A percentile compares a stretch with the other conserved stretches of the same genome.
These are phyloP conservation scores for Arthromyces matolae DNA, from an alignment of 768 basidiomycete genomes.

Conservation along the genomic window DNA sequence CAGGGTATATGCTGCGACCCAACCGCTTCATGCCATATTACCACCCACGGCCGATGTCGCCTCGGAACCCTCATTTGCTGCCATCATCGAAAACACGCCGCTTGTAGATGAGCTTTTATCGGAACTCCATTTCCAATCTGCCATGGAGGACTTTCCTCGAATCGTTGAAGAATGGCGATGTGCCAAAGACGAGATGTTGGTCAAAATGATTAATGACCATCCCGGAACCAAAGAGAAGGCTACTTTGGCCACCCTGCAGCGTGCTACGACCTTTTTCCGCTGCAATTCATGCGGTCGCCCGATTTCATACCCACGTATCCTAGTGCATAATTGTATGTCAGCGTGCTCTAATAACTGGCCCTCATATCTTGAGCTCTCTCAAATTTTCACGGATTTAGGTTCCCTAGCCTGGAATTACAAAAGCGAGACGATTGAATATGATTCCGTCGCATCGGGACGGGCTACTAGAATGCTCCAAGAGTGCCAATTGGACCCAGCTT, in stretches of 20 bases:
- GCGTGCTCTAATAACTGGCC: too few relatives aligned
- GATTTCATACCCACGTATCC: slow-evolving; percentile 11
- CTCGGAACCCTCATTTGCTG: slow-evolving; percentile 10
- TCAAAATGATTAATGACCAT: slow-evolving; percentile 10
- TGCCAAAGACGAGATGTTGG: slow-evolving; percentile 12
- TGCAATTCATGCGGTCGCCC: neutral
- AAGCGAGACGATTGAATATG: slow-evolving; percentile 9
- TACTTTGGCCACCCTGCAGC: neutral
- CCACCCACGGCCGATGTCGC: slow-evolving; percentile 17
- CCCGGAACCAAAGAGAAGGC: neutral
- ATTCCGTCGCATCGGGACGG: neutral
- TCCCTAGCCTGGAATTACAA: too few relatives aligned
- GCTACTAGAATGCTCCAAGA: slow-evolving; percentile 5
- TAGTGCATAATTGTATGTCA: slow-evolving; percentile 14
- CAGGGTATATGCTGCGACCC: slow-evolving; percentile 9
- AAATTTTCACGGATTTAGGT: too few relatives aligned
- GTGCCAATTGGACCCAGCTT: slow-evolving; percentile 1
- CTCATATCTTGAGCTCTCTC: too few relatives aligned
- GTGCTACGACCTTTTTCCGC: slow-evolving; percentile 10
- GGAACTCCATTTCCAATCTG: slow-evolving; percentile 11
- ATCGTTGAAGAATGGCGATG: slow-evolving; percentile 13
- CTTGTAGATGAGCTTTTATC: slow-evolving; percentile 13
- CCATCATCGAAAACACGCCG: slow-evolving; percentile 17
- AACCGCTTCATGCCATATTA: slow-evolving; percentile 10
- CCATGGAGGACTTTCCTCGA: slow-evolving; percentile 11